phyloP scores from a whole-genome alignment of 495 filamentous ascomycete species.

The Penicillium turbatum region DNA sequence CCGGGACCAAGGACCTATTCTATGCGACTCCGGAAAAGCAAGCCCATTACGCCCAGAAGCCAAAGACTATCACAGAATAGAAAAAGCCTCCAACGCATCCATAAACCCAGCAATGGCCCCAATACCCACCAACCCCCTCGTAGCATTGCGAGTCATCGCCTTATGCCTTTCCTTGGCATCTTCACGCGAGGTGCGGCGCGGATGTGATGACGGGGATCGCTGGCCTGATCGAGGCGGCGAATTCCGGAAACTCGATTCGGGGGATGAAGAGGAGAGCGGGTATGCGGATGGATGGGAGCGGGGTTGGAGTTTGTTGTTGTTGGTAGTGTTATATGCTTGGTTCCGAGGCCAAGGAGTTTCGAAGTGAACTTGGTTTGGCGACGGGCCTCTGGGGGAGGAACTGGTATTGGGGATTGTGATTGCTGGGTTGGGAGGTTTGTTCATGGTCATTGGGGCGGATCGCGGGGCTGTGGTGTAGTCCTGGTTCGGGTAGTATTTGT shows the following conservation, averaged over 20 bases:
- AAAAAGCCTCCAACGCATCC: constrained; percentile 41
- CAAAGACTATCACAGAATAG: constrained; percentile 19
- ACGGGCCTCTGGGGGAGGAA: constrained; percentile 13
- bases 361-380: constrained; percentile 15
- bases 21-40: background rate
- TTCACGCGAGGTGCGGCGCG: constrained; percentile 15
- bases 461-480: constrained; percentile 11
- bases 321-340: constrained; percentile 11
- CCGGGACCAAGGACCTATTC: background rate
- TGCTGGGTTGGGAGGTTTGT: constrained; percentile 1
- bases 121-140: constrained; percentile 38
- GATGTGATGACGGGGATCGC: constrained; percentile 13
- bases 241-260: constrained; percentile 15
- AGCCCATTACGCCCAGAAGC: background rate
- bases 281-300: constrained; percentile 18
- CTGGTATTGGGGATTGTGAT: constrained; percentile 8
- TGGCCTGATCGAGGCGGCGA: constrained; percentile 18
- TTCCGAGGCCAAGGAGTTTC: constrained; percentile 10
- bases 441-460: constrained; percentile 14
- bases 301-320: constrained; percentile 11
- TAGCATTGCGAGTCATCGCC: constrained; percentile 32
- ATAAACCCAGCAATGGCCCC: constrained; percentile 43
- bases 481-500: constrained; percentile 8
- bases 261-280: constrained; percentile 22
- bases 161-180: constrained; percentile 25